Percentiles rank a stretch among this genome's conserved stretches.
phyloP scores from a whole-genome alignment of 441 rosid species.

The Metrosideros polymorpha region DNA sequence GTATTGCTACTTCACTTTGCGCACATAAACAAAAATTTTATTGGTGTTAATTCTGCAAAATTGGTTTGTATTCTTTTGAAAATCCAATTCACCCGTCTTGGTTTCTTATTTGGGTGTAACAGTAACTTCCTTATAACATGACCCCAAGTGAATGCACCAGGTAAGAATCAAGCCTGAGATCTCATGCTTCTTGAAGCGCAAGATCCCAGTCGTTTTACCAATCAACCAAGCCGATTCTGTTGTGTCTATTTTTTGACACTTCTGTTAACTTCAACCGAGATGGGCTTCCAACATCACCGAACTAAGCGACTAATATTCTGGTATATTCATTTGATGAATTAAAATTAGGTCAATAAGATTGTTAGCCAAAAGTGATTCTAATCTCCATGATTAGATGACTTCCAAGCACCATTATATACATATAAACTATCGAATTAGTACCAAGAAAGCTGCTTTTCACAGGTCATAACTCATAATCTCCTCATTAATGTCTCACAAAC shows the following conservation, averaged over 20 bases:
- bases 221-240: neutral
- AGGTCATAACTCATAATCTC: neutral
- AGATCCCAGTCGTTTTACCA: neutral
- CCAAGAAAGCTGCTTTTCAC: neutral
- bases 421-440: neutral
- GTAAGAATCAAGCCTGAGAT: neutral
- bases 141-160: neutral
- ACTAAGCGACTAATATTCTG: neutral
- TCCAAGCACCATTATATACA: neutral
- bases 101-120: neutral
- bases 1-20: neutral
- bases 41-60: neutral
- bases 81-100: neutral
- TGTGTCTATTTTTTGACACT: neutral
- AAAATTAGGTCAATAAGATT: neutral
- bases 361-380: neutral
- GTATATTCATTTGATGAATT: neutral
- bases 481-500: neutral
- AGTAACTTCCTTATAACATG: neutral
- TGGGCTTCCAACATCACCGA: neutral
- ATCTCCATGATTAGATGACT: neutral
- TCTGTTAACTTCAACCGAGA: neutral
- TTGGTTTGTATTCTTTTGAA: neutral
- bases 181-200: neutral
- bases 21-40: neutral